phyloP scores from a whole-genome alignment of 1,139 yeast species.

The Scheffersomyces titani region DNA sequence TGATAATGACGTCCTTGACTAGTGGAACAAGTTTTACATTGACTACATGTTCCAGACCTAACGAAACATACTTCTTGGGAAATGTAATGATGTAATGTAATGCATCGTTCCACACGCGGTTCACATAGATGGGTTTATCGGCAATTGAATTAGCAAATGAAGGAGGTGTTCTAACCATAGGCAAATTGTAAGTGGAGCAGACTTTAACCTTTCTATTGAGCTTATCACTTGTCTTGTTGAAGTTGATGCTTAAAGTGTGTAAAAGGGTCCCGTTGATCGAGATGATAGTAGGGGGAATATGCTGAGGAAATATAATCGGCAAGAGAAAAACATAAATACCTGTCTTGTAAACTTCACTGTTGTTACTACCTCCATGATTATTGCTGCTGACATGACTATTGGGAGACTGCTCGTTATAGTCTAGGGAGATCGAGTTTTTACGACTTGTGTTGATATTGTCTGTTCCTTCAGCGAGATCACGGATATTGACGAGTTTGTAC shows the following conservation, averaged over 20 bases:
- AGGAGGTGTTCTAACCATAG: slow-evolving; percentile 78
- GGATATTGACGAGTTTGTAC: slow-evolving; percentile 28
- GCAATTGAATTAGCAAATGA: slow-evolving; percentile 70
- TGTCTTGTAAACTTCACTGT: slow-evolving; percentile 44
- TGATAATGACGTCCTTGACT: slow-evolving; percentile 65
- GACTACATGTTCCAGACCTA: slow-evolving; percentile 63
- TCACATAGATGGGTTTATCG: slow-evolving; percentile 80
- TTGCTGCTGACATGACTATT: neutral
- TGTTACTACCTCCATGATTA: slow-evolving; percentile 1
- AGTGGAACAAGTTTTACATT: slow-evolving; percentile 75
- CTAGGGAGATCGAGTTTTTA: neutral
- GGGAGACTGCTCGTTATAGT: neutral
- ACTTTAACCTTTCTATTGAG: slow-evolving; percentile 35
- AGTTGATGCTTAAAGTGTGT: slow-evolving; percentile 35
- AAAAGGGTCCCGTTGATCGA: slow-evolving; percentile 54
- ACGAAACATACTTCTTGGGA: slow-evolving; percentile 71
- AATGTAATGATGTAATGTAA: slow-evolving; percentile 76
- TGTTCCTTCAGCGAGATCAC: slow-evolving; percentile 17
- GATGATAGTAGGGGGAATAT: slow-evolving; percentile 68
- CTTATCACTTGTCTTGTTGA: slow-evolving; percentile 37
- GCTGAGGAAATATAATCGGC: slow-evolving; percentile 69
- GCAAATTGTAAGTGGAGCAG: slow-evolving; percentile 37
- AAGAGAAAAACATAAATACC: slow-evolving; percentile 81
- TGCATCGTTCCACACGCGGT: slow-evolving; percentile 79
- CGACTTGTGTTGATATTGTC: slow-evolving; percentile 3